Conservation (phyloP, 1,284 basidiomycete genomes). For the Cutaneotrichosporon sp. region DNA sequence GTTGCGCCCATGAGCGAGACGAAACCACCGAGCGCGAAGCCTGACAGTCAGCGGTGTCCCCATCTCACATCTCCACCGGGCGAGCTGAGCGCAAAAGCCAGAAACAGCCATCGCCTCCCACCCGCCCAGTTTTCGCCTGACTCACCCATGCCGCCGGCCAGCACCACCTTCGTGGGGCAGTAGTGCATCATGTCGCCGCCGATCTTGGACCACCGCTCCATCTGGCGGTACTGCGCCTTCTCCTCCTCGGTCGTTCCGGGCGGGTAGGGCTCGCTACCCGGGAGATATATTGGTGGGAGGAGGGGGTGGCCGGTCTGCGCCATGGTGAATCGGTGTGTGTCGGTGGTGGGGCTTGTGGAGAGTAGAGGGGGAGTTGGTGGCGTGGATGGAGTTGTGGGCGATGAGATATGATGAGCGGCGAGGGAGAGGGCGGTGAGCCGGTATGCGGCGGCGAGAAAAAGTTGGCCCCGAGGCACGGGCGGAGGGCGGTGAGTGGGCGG, state of each 20-base stretch:
- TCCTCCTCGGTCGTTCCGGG: constrained; percentile 81
- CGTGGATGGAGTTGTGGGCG: neutral
- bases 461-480: constrained; percentile 1
- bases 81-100: too few species aligned
- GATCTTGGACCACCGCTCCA: constrained; percentile 72
- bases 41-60: constrained; percentile 54
- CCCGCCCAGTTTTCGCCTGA: too few species aligned
- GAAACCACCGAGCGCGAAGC: constrained; percentile 89
- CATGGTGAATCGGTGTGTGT: neutral
- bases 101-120: too few species aligned
- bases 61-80: too few species aligned
- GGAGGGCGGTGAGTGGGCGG: neutral
- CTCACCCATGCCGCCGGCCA: constrained; percentile 78
- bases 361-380: neutral
- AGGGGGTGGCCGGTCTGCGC: constrained; percentile 20
- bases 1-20: constrained; percentile 95
- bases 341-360: neutral
- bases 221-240: constrained; percentile 65
- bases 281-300: constrained; percentile 50
- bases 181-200: constrained; percentile 69
- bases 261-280: constrained; percentile 63
- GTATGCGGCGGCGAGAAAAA: neutral
- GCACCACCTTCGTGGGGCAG: constrained; percentile 75
- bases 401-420: neutral
- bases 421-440: neutral